Evolutionary conservation across 768 basidiomycete species (phyloP), one percentile per base, ranked within the genome.

Genomic region (Amanita exitialis): DNA sequence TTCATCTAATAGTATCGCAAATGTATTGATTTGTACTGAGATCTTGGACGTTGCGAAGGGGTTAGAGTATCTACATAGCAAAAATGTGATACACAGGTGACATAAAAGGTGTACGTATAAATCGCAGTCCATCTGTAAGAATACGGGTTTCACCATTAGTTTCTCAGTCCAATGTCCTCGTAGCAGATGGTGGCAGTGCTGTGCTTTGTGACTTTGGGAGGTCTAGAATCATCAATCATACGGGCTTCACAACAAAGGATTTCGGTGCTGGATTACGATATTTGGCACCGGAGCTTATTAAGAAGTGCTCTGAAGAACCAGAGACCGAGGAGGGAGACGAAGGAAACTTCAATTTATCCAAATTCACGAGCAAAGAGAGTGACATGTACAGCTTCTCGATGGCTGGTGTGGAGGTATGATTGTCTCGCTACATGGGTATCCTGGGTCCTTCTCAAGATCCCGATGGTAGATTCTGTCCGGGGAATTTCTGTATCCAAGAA

Each of bases 191-290:
- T 10, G 80, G 79, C 10, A 58, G 63, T 28, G 74, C 79, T 10
- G 65, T 82, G 52, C 76, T 82, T 41, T 78, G 78, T 0, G 81
- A 83, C 58, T 83, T 82, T 53, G 81, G 81, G 2, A 62, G 82
- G 4, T 79, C 78, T 20, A 77, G 73, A 49, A 76, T 81, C 49
- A 68, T 77, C 39, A 76, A 77, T 54, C 60, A 61, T 43, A 61
- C 61, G 20, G 65, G 62, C 5, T 67, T 73, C 0, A 47, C 44
- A 4, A 75, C 74, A 0, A 69, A 69, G 3, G n/a, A 27, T 57
- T 74, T 74, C 49, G 73, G 70, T 13, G 75, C 74, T 13, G 70
- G 72, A 2, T 73, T 71, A 7, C 61, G 75, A 21, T 78, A 75
- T 73, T 75, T 77, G 75, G 80, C 80, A 0, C 80, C 80, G 13